Percentiles rank a stretch among this genome's conserved stretches.
Conservation (phyloP, 2,329 filamentous ascomycete genomes). For the Chalaropsis ovoidea region DNA sequence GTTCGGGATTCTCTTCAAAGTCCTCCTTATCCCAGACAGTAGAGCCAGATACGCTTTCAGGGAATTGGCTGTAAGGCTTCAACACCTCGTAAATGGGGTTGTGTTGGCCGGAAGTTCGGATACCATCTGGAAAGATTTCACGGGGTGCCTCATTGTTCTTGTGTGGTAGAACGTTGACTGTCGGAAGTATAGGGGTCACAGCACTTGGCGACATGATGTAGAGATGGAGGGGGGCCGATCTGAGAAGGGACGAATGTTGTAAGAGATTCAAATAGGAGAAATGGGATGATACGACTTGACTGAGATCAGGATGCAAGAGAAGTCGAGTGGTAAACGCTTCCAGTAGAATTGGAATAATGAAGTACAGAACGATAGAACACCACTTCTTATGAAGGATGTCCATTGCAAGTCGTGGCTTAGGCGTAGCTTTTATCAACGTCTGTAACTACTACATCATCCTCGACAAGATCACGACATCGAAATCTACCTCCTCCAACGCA, state of each 20-base stretch:
- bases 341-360: not conserved
- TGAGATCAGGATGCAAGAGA: too few species aligned
- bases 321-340: too few species aligned
- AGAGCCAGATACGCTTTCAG: constrained; percentile 57
- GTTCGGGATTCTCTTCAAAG: constrained; percentile 51
- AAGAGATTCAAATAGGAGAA: not conserved
- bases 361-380: not conserved
- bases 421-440: not conserved
- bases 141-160: constrained; percentile 33
- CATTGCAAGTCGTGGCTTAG: not conserved
- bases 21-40: constrained; percentile 64
- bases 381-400: not conserved
- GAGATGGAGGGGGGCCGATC: not conserved
- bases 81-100: constrained; percentile 55
- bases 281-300: not conserved
- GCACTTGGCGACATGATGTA: constrained; percentile 20
- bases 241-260: not conserved
- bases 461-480: constrained; percentile 5
- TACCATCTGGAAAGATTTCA: constrained; percentile 39
- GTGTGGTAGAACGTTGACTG: not conserved
- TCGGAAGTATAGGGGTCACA: not conserved
- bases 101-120: constrained; percentile 57
- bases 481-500: not conserved
- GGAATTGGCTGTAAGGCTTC: constrained; percentile 59
- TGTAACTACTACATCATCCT: constrained; percentile 10